Conservation (phyloP, 192 early-diverging fungal genomes). For the Umbelopsis sp. region DNA sequence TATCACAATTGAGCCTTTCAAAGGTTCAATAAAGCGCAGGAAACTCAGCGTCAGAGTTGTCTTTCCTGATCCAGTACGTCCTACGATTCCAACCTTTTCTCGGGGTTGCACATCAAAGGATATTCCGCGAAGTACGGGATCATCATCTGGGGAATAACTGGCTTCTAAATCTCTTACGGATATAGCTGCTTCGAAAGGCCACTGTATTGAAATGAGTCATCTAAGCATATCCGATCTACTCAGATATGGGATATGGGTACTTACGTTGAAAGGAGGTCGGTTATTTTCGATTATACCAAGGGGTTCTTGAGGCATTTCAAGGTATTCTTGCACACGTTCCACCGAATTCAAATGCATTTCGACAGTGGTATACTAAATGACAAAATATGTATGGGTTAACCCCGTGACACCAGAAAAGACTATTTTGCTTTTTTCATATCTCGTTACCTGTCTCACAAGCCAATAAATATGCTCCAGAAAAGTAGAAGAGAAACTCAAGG, state of each 20-base stretch:
- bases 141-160: slow-evolving; percentile 62
- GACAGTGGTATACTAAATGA: slow-evolving; percentile 66
- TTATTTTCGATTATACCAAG: slow-evolving; percentile 54
- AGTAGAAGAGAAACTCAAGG: slow-evolving; percentile 78
- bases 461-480: slow-evolving; percentile 71
- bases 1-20: slow-evolving; percentile 64
- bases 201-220: slow-evolving; percentile 43
- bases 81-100: slow-evolving; percentile 88
- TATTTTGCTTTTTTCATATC: neutral
- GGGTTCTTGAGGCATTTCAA: slow-evolving; percentile 78
- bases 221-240: slow-evolving; percentile 9
- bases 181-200: slow-evolving; percentile 66
- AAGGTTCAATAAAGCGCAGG: slow-evolving; percentile 71
- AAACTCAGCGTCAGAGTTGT: slow-evolving; percentile 67
- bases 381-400: no score
- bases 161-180: slow-evolving; percentile 60
- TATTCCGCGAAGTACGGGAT: slow-evolving; percentile 25
- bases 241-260: neutral
- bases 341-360: slow-evolving; percentile 88
- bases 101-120: slow-evolving; percentile 61
- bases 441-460: slow-evolving; percentile 18
- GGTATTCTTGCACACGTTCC: slow-evolving; percentile 84
- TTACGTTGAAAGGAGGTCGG: slow-evolving; percentile 43
- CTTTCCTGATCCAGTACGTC: slow-evolving; percentile 77
- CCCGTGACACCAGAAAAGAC: no score